phyloP scores from a whole-genome alignment of 2,329 filamentous ascomycete species.

The Alternaria ventricosa region DNA sequence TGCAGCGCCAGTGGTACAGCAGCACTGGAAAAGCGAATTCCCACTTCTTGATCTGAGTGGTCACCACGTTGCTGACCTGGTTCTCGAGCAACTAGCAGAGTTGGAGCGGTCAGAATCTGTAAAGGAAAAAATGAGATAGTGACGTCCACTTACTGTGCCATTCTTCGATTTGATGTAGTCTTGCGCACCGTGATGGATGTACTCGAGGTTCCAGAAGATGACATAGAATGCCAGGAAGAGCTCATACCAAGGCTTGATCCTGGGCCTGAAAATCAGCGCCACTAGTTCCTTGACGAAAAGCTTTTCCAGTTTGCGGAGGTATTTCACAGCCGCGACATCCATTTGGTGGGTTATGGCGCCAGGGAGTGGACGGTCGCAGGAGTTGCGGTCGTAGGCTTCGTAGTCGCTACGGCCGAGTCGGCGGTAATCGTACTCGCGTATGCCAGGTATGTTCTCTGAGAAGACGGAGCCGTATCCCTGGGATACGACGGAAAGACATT shows the following conservation, averaged over 20 bases:
- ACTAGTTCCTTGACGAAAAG: slow-evolving; percentile 38
- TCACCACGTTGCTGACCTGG: slow-evolving; percentile 43
- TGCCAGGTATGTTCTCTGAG: slow-evolving; percentile 39
- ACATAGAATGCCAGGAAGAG: slow-evolving; percentile 46
- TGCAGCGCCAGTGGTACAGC: slow-evolving; percentile 42
- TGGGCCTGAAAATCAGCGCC: slow-evolving; percentile 39
- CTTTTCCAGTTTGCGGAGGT: slow-evolving; percentile 39
- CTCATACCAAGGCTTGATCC: slow-evolving; percentile 48
- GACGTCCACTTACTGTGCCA: slow-evolving; percentile 38
- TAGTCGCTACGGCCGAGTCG: slow-evolving; percentile 40
- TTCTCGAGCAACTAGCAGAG: slow-evolving; percentile 34
- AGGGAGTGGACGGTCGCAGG: slow-evolving; percentile 41
- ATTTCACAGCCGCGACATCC: slow-evolving; percentile 46
- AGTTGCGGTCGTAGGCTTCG: slow-evolving; percentile 45
- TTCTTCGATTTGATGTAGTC: slow-evolving; percentile 45
- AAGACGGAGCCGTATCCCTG: slow-evolving; percentile 48
- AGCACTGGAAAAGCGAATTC: slow-evolving; percentile 42
- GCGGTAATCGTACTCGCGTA: slow-evolving; percentile 41
- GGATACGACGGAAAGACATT: slow-evolving; percentile 45
- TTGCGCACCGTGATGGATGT: slow-evolving; percentile 42
- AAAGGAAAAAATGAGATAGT: background rate
- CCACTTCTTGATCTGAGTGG: slow-evolving; percentile 44
- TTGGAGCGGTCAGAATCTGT: slow-evolving; percentile 19
- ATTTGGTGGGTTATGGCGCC: slow-evolving; percentile 46
- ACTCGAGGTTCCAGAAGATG: slow-evolving; percentile 46